Base-by-base conservation (phyloP, 352 stramenopile species). In the Globisporangium alternatum region DNA sequence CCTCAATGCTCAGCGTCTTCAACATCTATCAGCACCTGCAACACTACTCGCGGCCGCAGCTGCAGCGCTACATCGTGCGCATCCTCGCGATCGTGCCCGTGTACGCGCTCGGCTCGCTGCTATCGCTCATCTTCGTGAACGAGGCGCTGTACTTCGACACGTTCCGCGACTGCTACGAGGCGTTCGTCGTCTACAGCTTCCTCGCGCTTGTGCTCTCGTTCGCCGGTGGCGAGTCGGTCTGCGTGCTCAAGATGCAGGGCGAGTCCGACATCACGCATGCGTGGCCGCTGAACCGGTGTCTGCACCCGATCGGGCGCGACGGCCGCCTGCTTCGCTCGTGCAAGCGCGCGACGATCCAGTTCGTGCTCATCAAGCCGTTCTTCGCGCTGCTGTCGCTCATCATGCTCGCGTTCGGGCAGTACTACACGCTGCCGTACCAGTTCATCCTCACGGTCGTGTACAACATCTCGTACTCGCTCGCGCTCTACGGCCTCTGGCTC, bases 161-260 rank as follows among this genome's bases (percentile, higher is more conserved):
- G 17, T 74, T 97, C 31, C 88, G 92, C 48, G 91, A 98, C 68
- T 86, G 88, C 61, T 97, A 97, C 71, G 92, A 98, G 65, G 91
- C 92, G 1, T 97, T 97, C 62, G 91, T 97, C 21, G 86, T 98
- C 33, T 97, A 97, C 69, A 93, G 75, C 31, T 98, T 98, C 69
- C 68, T 97, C 4, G 90, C 91, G 44, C 76, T 97, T 9, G 89
- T 98, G 59, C 78, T 98, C 1, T 93, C 88, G 56, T 97, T 93
- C 66, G 78, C 81, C 19, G 86, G 91, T 25, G 91, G 91, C 21
- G 90, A 98, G 67, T 93, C 77, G 44, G 89, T 92, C 30, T 97
- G 89, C 62, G 84, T 96, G 31, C 66, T 90, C 41, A 92, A 95
- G 67, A 97, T 97, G 81, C 89, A 95, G 62, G 75, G 81, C 59